Base-by-base conservation (phyloP, 106 monocot genomes). In the Acanthochlamys bracteata region DNA sequence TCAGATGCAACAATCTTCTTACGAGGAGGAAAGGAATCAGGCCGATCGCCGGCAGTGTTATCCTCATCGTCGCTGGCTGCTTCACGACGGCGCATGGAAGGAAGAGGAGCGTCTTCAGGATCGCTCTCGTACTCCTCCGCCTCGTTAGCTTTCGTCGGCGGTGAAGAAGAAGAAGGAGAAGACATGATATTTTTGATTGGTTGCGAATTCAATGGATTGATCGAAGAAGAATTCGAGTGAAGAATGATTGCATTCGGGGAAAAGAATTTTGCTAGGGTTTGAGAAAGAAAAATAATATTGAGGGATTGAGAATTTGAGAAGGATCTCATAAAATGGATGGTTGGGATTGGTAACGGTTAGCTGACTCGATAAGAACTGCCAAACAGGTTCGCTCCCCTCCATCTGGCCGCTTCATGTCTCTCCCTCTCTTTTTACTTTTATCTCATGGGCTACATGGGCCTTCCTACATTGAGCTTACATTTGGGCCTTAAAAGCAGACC, bases 61-160 rank as follows among this genome's bases (percentile, higher is more conserved):
- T 76, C 76, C 64, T 93, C 93, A 71, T 89, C 89, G 71, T 85
- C 85, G n/a, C 33, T 33, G 33, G 33, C 33, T 33, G 92, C 87
- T 65, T 82, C 88, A 61, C 92, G 59, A 19, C 92, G 78, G 42
- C 88, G 76, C 88, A 85, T 78, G 66, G 74, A 62, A 20, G 89
- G 83, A 7, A 76, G 80, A 42, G 69, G 83, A 55, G 70, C 45
- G 62, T 93, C 93, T 58, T 93, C 93, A 26, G 85, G 93, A 73
- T 93, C 93, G 73, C 88, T 85, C 78, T 85, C 88, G 74, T 93
- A 93, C 39, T 92, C 92, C 70, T 24, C 78, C 51, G 64, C 75
- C 43, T 74, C 78, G 21, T 45, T 64, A 42, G 55, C 75, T 23
- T 12, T 71, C 64, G 59, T 42, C 75, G 43, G 13, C 10, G 49